phyloP scores from a whole-genome alignment of 2,329 filamentous ascomycete genomes.

The Colletotrichum limetticola region DNA sequence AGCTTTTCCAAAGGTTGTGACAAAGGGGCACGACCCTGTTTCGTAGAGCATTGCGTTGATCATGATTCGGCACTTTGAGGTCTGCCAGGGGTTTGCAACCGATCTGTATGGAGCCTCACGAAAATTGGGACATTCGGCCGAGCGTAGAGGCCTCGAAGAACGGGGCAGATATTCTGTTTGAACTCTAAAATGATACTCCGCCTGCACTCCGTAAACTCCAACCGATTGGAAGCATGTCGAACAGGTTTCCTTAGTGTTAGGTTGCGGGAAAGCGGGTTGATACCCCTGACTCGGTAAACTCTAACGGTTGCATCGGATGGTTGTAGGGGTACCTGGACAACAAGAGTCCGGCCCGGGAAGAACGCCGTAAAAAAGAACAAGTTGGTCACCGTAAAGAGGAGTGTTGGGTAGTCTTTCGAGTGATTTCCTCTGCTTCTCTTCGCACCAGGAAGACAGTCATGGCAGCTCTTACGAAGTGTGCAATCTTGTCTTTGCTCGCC shows the following conservation, averaged over 20 bases:
- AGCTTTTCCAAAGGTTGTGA: neutral
- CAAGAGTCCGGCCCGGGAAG: neutral
- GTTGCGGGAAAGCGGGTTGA: slow-evolving; percentile 7
- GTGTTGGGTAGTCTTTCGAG: neutral
- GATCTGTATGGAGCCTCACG: neutral
- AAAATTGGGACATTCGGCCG: neutral
- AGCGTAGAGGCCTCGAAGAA: neutral
- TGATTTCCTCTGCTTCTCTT: neutral
- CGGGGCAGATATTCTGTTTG: neutral
- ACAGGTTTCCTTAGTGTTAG: neutral
- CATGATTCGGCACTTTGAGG: neutral
- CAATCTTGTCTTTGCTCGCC: slow-evolving; percentile 9
- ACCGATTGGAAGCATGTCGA: neutral
- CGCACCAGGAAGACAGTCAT: slow-evolving; percentile 3
- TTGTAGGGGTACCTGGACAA: neutral
- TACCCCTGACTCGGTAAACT: slow-evolving; percentile 11
- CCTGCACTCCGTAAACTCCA: neutral
- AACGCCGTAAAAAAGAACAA: neutral
- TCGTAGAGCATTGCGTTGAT: neutral
- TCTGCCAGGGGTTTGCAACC: neutral
- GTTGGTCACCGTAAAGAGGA: neutral
- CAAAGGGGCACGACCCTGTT: slow-evolving; percentile 3
- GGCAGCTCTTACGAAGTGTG: neutral
- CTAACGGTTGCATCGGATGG: slow-evolving; percentile 1
- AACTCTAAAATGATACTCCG: neutral